Evolutionary conservation across 495 filamentous ascomycete genomes (phyloP).

Genomic region (Parachaetomium inaequale): DNA sequence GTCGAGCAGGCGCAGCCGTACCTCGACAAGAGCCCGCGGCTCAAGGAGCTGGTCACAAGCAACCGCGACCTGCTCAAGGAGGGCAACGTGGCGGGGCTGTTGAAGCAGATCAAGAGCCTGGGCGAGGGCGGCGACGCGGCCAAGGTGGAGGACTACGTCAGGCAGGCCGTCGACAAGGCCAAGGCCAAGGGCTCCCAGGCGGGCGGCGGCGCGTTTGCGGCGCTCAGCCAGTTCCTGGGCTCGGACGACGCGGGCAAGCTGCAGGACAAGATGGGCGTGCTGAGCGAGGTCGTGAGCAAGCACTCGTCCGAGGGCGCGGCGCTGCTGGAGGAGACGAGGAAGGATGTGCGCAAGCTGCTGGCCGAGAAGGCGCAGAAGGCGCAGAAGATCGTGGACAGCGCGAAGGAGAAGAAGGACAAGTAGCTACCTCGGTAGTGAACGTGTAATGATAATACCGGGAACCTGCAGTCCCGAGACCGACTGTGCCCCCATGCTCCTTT

Average conservation of each 20-base stretch:
- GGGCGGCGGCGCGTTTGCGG: slow-evolving; percentile 14
- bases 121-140: slow-evolving; percentile 53
- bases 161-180: slow-evolving; percentile 51
- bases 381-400: slow-evolving; percentile 39
- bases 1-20: slow-evolving; percentile 58
- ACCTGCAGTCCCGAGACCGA: too few species aligned
- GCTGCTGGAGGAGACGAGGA: slow-evolving; percentile 56
- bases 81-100: slow-evolving; percentile 54
- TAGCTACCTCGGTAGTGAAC: background rate
- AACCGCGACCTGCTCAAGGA: slow-evolving; percentile 58
- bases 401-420: slow-evolving; percentile 28
- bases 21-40: slow-evolving; percentile 62
- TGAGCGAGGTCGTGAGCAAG: slow-evolving; percentile 53
- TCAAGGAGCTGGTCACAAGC: slow-evolving; percentile 60
- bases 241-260: slow-evolving; percentile 45
- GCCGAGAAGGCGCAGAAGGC: slow-evolving; percentile 42
- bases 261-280: slow-evolving; percentile 51
- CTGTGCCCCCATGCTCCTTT: too few species aligned
- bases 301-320: slow-evolving; percentile 59
- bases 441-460: too few species aligned
- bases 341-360: slow-evolving; percentile 48
- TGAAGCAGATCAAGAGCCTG: slow-evolving; percentile 51
- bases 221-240: slow-evolving; percentile 23
- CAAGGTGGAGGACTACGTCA: slow-evolving; percentile 56
- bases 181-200: slow-evolving; percentile 39